Percentiles rank a stretch among this genome's conserved stretches.
phyloP scores from a whole-genome alignment of 2,329 filamentous ascomycete species.

The Pseudonectria buxi region DNA sequence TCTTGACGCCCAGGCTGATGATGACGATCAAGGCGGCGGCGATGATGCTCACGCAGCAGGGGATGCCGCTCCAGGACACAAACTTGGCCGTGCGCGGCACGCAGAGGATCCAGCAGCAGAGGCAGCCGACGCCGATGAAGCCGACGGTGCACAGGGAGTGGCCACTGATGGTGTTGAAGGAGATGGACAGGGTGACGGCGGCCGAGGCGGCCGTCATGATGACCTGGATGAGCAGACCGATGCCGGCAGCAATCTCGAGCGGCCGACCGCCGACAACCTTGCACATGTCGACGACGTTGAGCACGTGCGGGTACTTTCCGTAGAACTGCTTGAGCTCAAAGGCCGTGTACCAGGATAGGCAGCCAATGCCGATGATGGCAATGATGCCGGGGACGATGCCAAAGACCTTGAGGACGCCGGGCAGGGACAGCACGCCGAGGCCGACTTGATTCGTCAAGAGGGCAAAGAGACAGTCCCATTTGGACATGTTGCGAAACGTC shows the following conservation, averaged over 20 bases:
- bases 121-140: constrained; percentile 56
- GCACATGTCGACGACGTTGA: constrained; percentile 66
- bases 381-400: constrained; percentile 63
- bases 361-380: constrained; percentile 56
- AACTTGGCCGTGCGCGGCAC: constrained; percentile 58
- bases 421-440: constrained; percentile 57
- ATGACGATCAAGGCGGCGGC: constrained; percentile 31
- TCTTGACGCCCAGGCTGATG: constrained; percentile 26
- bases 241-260: constrained; percentile 27
- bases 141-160: constrained; percentile 59
- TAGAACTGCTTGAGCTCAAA: constrained; percentile 56
- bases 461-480: constrained; percentile 28
- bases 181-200: constrained; percentile 59
- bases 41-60: constrained; percentile 28
- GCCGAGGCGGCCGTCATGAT: constrained; percentile 64
- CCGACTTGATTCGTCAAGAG: constrained; percentile 30
- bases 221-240: constrained; percentile 66
- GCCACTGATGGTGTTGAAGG: constrained; percentile 60
- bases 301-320: constrained; percentile 58
- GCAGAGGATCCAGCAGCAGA: constrained; percentile 57
- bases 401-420: constrained; percentile 61
- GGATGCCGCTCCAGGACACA: constrained; percentile 24
- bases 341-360: constrained; percentile 57
- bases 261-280: constrained; percentile 37
- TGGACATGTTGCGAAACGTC: constrained; percentile 27